Evolutionary conservation across 2,329 filamentous ascomycete species (phyloP).

Genomic region (Gaeumannomyces sp.): DNA sequence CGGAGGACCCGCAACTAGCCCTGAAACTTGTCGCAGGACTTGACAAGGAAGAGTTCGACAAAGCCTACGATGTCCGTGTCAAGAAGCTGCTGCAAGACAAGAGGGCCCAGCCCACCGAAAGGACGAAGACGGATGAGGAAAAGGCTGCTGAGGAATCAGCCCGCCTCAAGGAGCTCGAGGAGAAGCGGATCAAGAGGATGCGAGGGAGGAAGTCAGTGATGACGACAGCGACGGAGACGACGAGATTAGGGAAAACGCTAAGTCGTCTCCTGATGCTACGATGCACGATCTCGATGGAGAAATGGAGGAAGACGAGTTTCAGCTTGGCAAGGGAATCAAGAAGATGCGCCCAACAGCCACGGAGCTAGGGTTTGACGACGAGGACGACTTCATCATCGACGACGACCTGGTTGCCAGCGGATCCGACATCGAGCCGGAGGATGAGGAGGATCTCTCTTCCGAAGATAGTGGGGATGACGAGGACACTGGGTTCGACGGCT

Average conservation of each 20-base stretch:
- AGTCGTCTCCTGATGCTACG: background rate
- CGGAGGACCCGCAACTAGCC: conserved; percentile 17
- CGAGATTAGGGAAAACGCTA: conserved; percentile 21
- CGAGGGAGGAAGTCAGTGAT: conserved; percentile 67
- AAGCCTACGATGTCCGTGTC: conserved; percentile 80
- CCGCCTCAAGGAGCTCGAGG: conserved; percentile 73
- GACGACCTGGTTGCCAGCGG: conserved; percentile 81
- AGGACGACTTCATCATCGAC: conserved; percentile 89
- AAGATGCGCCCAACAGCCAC: conserved; percentile 49
- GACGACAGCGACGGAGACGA: conserved; percentile 53
- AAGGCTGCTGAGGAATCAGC: conserved; percentile 70
- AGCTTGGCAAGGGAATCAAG: conserved; percentile 53
- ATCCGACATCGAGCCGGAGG: conserved; percentile 58
- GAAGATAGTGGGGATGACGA: conserved; percentile 29
- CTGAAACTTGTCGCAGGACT: conserved; percentile 38
- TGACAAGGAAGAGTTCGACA: conserved; percentile 66
- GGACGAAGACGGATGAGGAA: conserved; percentile 89
- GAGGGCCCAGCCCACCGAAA: conserved; percentile 75
- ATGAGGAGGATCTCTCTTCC: conserved; percentile 32
- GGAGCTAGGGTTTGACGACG: conserved; percentile 75
- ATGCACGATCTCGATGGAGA: conserved; percentile 21
- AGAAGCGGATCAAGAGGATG: conserved; percentile 80
- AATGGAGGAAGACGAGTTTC: conserved; percentile 49
- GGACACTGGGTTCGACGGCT: conserved; percentile 6
- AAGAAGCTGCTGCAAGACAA: conserved; percentile 79